Evolutionary conservation across 1,284 basidiomycete species (phyloP), one percentile per base, ranked within the genome.

Genomic region (Microbotryum silenes-acaulis): DNA sequence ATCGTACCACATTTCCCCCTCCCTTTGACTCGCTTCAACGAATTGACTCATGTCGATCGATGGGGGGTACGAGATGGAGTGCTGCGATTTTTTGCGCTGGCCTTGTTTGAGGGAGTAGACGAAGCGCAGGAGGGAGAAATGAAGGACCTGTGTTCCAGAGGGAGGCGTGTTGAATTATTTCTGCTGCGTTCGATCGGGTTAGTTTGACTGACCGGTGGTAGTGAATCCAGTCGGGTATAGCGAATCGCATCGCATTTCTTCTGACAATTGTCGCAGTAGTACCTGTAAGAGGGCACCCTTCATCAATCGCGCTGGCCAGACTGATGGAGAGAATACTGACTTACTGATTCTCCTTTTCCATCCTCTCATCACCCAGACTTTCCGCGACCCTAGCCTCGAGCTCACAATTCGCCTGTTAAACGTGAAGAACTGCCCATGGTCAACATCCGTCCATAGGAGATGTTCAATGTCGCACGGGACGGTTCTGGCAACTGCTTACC

Each of bases 91-190:
- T 75, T 85, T 88, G 1, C 65, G 63, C 6, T 44, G 16, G 18
- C 48, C 10, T 12, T 59, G 52, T n/a, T 65, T 57, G 14, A 86
- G 69, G 74, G 92, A 88, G 71, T 87, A 96, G 29, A 89, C 84
- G 74, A 96, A 96, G 21, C 92, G 87, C 58, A 92, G 81, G 51
- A 96, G 77, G 18, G 89, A 90, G 70, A 96, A 87, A 74, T 96
- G 89, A 1, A 96, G 79, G 3, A 78, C 73, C 73, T 74, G 60
- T 18, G 16, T 0, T 1, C 2, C n/a, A 33, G 6, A 14, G 37
- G 50, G 51, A 12, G 3, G 31, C 31, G 31, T 31, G 31, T 10
- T 31, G 8, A 10, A 9, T 9, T 31, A 0, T 31, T 31, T 31
- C 31, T 9, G 8, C 31, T 31, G 31, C 8, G 8, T 31, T 31